Percentiles rank a stretch among this genome's conserved stretches.
phyloP scores from a whole-genome alignment of 1,139 yeast genomes.

The Diutina neorugosa region DNA sequence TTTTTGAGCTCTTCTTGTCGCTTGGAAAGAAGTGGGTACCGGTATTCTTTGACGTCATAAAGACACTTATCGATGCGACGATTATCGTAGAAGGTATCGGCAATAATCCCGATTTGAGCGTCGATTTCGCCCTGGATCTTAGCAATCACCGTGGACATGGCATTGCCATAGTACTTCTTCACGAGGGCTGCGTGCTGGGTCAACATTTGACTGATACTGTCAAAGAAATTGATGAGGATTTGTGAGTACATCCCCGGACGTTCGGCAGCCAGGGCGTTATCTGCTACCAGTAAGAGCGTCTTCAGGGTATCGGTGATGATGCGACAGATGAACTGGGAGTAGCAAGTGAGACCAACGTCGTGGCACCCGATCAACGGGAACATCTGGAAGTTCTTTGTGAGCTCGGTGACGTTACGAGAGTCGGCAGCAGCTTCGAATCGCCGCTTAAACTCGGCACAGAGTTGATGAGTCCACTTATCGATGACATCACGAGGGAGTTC shows the following conservation, averaged over 20 bases:
- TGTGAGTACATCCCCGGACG: conserved; percentile 45
- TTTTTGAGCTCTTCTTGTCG: conserved; percentile 7
- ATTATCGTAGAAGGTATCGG: conserved; percentile 77
- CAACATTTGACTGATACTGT: conserved; percentile 73
- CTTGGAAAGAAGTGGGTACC: conserved; percentile 35
- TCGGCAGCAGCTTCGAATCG: conserved; percentile 65
- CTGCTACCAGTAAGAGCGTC: conserved; percentile 31
- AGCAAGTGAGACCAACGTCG: conserved; percentile 62
- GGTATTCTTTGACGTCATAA: conserved; percentile 45
- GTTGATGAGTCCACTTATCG: conserved; percentile 42
- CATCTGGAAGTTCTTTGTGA: conserved; percentile 71
- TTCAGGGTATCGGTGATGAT: conserved; percentile 76
- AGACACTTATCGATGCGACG: conserved; percentile 46
- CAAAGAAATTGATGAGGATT: conserved; percentile 66
- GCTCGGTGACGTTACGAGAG: conserved; percentile 48
- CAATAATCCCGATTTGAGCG: conserved; percentile 75
- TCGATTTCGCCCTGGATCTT: conserved; percentile 82
- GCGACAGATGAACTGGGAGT: conserved; percentile 76
- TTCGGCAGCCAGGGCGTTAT: conserved; percentile 16
- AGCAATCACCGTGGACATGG: conserved; percentile 56
- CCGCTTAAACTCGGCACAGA: conserved; percentile 43
- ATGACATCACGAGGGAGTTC: conserved; percentile 58
- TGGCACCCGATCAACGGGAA: conserved; percentile 79
- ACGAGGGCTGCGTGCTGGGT: conserved; percentile 80
- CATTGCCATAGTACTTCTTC: conserved; percentile 55